Base-by-base conservation (phyloP, 768 basidiomycete species). In the Suillus placidus region DNA sequence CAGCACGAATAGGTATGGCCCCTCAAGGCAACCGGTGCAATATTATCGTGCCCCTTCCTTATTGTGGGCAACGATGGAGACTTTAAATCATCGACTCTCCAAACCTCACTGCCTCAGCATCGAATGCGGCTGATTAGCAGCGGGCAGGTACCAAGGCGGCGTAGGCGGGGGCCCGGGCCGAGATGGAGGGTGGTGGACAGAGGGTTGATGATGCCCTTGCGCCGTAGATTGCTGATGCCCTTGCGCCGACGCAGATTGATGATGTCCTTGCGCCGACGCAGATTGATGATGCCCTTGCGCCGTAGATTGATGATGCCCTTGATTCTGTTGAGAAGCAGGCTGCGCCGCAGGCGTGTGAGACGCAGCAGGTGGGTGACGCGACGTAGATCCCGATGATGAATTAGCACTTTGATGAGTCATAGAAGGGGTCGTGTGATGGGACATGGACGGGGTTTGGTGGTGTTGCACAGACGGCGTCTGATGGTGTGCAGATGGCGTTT, bases 221-320 rank as follows among this genome's bases (percentile, higher is more conserved):
- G 72, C 67, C 60, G 70, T 70, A 12, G 55, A 67, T 51, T 61
- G 70, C 55, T 51, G 64, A 58, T 20, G 64, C 58, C 47, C 40
- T 23, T 45, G 47, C 23, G 64, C 65, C 23, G 66, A 34, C 16
- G 61, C 61, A 40, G 66, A 34, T 23, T 58, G 52, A 23, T 65
- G 64, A 14, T 66, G 68, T 32, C 64, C 67, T 61, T 72, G 73
- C 56, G 73, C 65, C 47, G 71, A 70, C 32, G 42, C 10, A 23
- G 49, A 12, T n/a, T 10, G 45, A 47, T 49, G 64, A 40, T 30
- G 63, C 1, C 42, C 47, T 9, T 52, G 63, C 4, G n/a, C 10
- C 23, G 71, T 70, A 12, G 57, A 67, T 54, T 60, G 71, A 56
- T 54, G 64, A 34, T 32, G 64, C 5, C 43, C 49, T 16, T 54